phyloP scores from a whole-genome alignment of 441 rosid genomes.

The Populus hybrid region DNA sequence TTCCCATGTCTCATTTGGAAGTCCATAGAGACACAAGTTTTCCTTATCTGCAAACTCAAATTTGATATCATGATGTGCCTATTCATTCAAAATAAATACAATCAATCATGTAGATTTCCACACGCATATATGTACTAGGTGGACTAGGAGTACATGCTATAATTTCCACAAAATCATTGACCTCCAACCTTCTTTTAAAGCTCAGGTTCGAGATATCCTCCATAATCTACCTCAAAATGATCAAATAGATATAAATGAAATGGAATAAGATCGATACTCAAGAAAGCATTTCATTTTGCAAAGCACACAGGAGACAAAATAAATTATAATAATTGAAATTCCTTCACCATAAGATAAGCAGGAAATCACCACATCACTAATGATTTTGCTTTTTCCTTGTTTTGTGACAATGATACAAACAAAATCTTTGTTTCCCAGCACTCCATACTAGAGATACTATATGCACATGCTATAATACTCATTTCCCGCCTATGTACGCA shows the following conservation, averaged over 20 bases:
- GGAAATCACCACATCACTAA: neutral
- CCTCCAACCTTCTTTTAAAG: neutral
- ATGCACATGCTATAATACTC: neutral
- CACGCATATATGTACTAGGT: neutral
- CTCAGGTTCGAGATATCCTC: neutral
- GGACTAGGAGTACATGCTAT: neutral
- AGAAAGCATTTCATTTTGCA: neutral
- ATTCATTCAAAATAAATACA: too few relatives aligned
- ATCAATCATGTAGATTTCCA: too few relatives aligned
- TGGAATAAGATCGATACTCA: neutral
- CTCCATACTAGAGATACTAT: neutral
- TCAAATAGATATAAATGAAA: neutral
- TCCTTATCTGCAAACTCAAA: constrained; percentile 64
- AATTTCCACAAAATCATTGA: neutral
- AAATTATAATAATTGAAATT: neutral
- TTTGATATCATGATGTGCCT: neutral
- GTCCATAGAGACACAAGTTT: constrained; percentile 86
- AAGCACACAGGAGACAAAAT: neutral
- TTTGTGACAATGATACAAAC: neutral
- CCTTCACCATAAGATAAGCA: neutral
- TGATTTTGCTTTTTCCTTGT: neutral
- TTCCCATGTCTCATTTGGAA: constrained; percentile 92
- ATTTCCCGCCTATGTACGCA: neutral
- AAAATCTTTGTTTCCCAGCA: neutral
- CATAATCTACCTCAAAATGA: neutral